A percentile compares a stretch with the other conserved stretches of the same genome.
These are phyloP conservation scores for Phytophthora pinifolia DNA, from an alignment of 352 stramenopile species.

Conservation along the genomic window DNA sequence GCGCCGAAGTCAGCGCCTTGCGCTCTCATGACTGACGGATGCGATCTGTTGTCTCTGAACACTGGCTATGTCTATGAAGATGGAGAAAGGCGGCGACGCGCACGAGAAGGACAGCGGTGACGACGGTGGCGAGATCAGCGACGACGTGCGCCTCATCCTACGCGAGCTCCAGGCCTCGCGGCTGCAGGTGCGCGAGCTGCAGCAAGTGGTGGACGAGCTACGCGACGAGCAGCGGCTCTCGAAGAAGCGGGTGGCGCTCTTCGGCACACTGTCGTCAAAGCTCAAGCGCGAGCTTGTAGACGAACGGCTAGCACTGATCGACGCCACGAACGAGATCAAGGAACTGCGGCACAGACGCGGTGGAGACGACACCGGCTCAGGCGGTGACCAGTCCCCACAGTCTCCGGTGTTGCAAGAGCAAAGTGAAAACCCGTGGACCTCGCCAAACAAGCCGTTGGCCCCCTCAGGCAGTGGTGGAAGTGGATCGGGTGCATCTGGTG, in stretches of 20 bases:
- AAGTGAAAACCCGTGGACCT: conserved; percentile 51
- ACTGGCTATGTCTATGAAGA: conserved; percentile 49
- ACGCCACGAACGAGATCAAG: conserved; percentile 64
- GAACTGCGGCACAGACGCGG: conserved; percentile 44
- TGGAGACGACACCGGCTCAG: conserved; percentile 24
- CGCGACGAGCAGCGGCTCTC: conserved; percentile 55
- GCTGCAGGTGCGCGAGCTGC: conserved; percentile 36
- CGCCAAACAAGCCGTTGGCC: conserved; percentile 37
- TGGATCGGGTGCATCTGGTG: conserved; percentile 13
- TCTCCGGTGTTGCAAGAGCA: conserved; percentile 38
- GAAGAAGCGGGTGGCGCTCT: conserved; percentile 54
- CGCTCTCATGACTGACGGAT: conserved; percentile 29
- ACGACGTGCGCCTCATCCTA: conserved; percentile 31
- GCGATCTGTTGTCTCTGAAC: conserved; percentile 39
- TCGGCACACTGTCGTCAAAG: conserved; percentile 54
- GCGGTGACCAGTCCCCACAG: conserved; percentile 23
- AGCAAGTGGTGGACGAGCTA: conserved; percentile 51
- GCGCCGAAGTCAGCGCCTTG: conserved; percentile 6
- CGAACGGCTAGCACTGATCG: conserved; percentile 72
- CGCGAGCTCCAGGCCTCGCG: conserved; percentile 34
- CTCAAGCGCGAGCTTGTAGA: conserved; percentile 77
- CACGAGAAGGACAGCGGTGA: conserved; percentile 23
- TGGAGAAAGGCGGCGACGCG: conserved; percentile 44
- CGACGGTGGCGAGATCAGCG: conserved; percentile 17
- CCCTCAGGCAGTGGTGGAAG: conserved; percentile 14